Evolutionary conservation across 345 rosid genomes (phyloP).

Genomic region (Eucalyptus shirleyi): DNA sequence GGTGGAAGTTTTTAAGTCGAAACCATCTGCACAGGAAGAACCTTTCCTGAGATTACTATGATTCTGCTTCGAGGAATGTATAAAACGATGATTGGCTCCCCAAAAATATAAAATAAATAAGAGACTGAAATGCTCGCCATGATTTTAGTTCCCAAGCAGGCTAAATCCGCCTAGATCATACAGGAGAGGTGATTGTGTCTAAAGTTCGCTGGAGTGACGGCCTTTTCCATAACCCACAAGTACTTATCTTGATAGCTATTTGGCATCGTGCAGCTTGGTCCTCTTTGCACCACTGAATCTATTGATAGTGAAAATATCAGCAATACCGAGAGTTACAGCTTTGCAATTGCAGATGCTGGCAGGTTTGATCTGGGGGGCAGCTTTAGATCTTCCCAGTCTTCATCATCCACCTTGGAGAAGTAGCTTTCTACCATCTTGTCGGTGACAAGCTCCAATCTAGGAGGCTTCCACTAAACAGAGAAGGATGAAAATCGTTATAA

Average conservation of each 20-base stretch:
- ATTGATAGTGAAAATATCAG: not conserved
- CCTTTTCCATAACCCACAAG: not conserved
- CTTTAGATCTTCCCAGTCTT: conserved; percentile 58
- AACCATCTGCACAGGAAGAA: not conserved
- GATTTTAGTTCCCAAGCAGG: not conserved
- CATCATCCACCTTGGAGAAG: conserved; percentile 41
- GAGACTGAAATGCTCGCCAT: not conserved
- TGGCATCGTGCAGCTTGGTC: not conserved
- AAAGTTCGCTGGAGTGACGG: not conserved
- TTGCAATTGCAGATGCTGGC: conserved; percentile 41
- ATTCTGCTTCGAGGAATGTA: not conserved
- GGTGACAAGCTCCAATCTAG: conserved; percentile 42
- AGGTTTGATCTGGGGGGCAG: conserved; percentile 43
- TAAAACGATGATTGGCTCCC: not conserved
- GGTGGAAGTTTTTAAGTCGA: not conserved
- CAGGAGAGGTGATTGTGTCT: not conserved
- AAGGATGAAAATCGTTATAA: not conserved
- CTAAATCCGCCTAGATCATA: not conserved
- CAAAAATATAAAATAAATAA: no score
- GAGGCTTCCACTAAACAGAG: conserved; percentile 59
- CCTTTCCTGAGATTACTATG: not conserved
- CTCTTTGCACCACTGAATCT: not conserved
- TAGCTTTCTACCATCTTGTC: conserved; percentile 46
- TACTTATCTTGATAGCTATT: not conserved
- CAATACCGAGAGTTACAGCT: conserved; percentile 18